phyloP scores from a whole-genome alignment of 2,329 filamentous ascomycete species.

The Phialophora expanda region DNA sequence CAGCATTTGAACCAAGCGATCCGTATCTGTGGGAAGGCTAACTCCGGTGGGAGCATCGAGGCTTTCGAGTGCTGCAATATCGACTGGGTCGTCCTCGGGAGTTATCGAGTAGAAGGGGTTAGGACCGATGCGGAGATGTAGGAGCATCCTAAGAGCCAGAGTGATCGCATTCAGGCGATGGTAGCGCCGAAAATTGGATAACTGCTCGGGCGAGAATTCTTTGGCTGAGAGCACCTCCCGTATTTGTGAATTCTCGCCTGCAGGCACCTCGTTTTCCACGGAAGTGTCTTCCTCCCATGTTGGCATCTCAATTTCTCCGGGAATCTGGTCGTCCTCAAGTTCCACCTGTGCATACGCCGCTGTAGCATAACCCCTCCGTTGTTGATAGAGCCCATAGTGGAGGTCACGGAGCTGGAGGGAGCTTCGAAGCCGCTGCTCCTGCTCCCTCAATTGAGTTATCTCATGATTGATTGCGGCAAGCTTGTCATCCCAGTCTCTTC shows the following conservation, averaged over 20 bases:
- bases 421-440: slow-evolving; percentile 30
- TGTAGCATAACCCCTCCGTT: slow-evolving; percentile 32
- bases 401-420: slow-evolving; percentile 29
- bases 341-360: slow-evolving; percentile 19
- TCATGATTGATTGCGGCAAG: slow-evolving; percentile 34
- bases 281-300: slow-evolving; percentile 12
- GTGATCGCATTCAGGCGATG: slow-evolving; percentile 34
- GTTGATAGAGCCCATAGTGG: slow-evolving; percentile 21
- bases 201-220: slow-evolving; percentile 25
- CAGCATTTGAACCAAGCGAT: slow-evolving; percentile 27
- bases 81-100: slow-evolving; percentile 20
- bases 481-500: slow-evolving; percentile 38
- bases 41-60: neutral
- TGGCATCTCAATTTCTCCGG: slow-evolving; percentile 22
- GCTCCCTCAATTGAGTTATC: slow-evolving; percentile 30
- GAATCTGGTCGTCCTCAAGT: slow-evolving; percentile 11
- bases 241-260: neutral
- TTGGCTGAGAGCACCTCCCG: slow-evolving; percentile 13
- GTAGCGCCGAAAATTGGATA: slow-evolving; percentile 28
- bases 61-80: slow-evolving; percentile 13
- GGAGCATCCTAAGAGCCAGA: slow-evolving; percentile 32
- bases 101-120: slow-evolving; percentile 27
- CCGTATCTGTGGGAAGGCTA: slow-evolving; percentile 20
- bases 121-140: slow-evolving; percentile 31
- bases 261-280: neutral